Conservation (phyloP, 441 rosid species). For the Flueggea neowawraea region DNA sequence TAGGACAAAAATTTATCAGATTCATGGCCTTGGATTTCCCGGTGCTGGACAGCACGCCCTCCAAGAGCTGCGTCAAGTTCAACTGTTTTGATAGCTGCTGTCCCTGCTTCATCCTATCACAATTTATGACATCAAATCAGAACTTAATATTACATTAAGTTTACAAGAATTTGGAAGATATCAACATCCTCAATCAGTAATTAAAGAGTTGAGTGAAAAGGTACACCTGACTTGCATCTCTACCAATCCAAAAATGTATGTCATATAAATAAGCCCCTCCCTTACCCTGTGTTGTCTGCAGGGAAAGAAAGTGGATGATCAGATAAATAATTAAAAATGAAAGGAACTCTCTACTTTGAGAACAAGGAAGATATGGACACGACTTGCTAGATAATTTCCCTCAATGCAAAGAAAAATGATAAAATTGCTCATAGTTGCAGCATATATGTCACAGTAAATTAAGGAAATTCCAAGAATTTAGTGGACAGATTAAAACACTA, state of each 20-base stretch:
- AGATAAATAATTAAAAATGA: neutral
- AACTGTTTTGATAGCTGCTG: conserved; percentile 95
- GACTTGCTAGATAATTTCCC: too few relatives aligned
- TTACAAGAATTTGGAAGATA: too few relatives aligned
- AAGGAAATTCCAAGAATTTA: too few relatives aligned
- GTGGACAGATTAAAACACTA: too few relatives aligned
- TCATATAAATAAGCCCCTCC: conserved; percentile 91
- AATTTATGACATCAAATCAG: conserved; percentile 3
- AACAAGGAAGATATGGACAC: too few relatives aligned
- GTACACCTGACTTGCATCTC: conserved; percentile 93
- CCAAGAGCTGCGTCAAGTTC: conserved; percentile 97
- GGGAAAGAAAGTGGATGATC: conserved; percentile 9
- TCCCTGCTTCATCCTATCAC: conserved; percentile 93
- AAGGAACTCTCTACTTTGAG: neutral
- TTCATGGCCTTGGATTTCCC: conserved; percentile 97
- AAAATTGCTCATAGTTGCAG: too few relatives aligned
- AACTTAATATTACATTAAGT: neutral
- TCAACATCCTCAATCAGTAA: too few relatives aligned
- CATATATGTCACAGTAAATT: too few relatives aligned
- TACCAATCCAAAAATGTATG: conserved; percentile 99
- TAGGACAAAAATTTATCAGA: conserved; percentile 95
- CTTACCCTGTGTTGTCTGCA: conserved; percentile 74
- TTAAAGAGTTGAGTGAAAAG: neutral
- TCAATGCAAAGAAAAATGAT: too few relatives aligned
- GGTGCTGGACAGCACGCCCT: conserved; percentile 98